Conservation (phyloP, 805 yeast species). For the Suhomyces prunicola region DNA sequence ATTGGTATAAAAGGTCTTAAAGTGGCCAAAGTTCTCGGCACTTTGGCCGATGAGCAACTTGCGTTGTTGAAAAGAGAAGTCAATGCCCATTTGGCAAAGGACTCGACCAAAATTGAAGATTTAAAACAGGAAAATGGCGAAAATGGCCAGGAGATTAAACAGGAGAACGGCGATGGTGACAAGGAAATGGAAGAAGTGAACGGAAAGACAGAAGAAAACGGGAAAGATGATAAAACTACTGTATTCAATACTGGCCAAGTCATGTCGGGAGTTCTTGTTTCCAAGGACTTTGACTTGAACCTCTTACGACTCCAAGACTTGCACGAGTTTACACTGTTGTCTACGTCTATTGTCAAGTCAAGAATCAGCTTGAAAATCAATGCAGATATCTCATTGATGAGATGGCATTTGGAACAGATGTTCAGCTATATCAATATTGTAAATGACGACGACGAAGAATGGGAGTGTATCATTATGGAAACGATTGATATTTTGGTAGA, state of each 20-base stretch:
- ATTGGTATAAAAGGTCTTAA: slow-evolving; percentile 80
- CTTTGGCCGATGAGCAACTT: slow-evolving; percentile 46
- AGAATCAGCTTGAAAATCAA: slow-evolving; percentile 74
- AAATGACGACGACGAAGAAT: slow-evolving; percentile 48
- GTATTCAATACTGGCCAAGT: slow-evolving; percentile 22
- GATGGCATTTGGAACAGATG: slow-evolving; percentile 94
- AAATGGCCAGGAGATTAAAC: background rate
- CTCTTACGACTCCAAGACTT: slow-evolving; percentile 82
- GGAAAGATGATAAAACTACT: slow-evolving; percentile 2
- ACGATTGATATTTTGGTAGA: slow-evolving; percentile 43
- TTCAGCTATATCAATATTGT: slow-evolving; percentile 76
- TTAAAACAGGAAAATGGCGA: slow-evolving; percentile 33
- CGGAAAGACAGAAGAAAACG: slow-evolving; percentile 1
- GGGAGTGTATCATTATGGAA: slow-evolving; percentile 47
- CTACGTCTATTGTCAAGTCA: slow-evolving; percentile 81
- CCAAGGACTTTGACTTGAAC: slow-evolving; percentile 85
- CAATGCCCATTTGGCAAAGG: slow-evolving; percentile 31
- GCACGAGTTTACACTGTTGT: slow-evolving; percentile 81
- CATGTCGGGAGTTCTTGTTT: slow-evolving; percentile 82
- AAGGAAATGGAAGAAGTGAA: slow-evolving; percentile 4
- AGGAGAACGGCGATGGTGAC: slow-evolving; percentile 7
- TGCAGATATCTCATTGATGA: slow-evolving; percentile 75
- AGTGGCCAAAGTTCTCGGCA: slow-evolving; percentile 69
- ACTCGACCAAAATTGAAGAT: slow-evolving; percentile 38
- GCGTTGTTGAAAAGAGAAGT: slow-evolving; percentile 44